A percentile compares a stretch with the other conserved stretches of the same genome.
Conservation (phyloP, 2,329 filamentous ascomycete species). For the Magnaporthales sp. region DNA sequence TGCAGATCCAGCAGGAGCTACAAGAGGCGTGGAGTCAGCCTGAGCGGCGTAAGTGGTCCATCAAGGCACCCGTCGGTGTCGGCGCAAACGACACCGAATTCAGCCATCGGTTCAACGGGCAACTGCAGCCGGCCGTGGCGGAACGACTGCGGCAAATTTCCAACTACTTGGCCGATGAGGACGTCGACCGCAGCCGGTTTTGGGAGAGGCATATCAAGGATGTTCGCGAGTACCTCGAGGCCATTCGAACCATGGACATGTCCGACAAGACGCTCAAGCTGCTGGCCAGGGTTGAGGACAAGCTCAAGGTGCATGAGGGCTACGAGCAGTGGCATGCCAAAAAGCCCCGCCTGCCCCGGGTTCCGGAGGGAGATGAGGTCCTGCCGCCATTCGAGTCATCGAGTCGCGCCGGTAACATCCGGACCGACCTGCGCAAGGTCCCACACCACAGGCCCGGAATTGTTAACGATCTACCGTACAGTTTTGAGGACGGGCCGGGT, state of each 20-base stretch:
- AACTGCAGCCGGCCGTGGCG: conserved; percentile 21
- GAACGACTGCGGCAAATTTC: conserved; percentile 21
- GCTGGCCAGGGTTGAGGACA: conserved; percentile 19
- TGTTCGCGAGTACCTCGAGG: conserved; percentile 28
- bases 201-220: conserved; percentile 29
- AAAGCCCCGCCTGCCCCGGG: background rate
- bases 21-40: background rate
- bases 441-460: background rate
- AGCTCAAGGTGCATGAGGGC: conserved; percentile 13
- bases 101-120: conserved; percentile 7
- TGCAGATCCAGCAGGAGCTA: background rate
- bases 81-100: background rate
- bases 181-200: conserved; percentile 29
- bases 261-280: conserved; percentile 9
- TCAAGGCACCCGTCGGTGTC: background rate
- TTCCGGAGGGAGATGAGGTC: background rate
- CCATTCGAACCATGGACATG: conserved; percentile 16
- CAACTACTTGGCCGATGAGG: conserved; percentile 41
- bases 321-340: conserved; percentile 13
- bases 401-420: background rate
- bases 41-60: background rate
- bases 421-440: conserved; percentile 4
- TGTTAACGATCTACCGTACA: background rate
- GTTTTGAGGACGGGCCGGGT: background rate
- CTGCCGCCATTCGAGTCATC: background rate